A percentile compares a stretch with the other conserved stretches of the same genome.
Conservation (phyloP, 2,329 filamentous ascomycete genomes). For the Pseudogymnoascus sp. region DNA sequence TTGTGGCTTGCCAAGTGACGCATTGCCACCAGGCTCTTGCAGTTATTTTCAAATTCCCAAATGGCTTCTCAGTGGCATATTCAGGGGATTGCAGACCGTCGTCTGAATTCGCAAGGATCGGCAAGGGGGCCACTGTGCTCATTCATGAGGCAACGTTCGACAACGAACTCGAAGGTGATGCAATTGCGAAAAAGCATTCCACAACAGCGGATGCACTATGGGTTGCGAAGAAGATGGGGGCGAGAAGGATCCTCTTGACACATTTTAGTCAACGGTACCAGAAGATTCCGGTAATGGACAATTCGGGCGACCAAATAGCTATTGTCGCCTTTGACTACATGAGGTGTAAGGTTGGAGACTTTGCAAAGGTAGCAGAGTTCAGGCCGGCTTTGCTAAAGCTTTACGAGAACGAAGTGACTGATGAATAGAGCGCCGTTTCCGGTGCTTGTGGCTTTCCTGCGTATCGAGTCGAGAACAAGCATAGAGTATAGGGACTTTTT, state of each 20-base stretch:
- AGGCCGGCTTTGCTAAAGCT: constrained; percentile 50
- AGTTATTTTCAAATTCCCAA: constrained; percentile 66
- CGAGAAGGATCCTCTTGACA: constrained; percentile 72
- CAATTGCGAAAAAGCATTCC: constrained; percentile 78
- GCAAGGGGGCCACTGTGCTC: constrained; percentile 67
- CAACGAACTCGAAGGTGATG: constrained; percentile 71
- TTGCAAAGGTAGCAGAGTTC: constrained; percentile 56
- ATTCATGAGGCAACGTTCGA: constrained; percentile 97
- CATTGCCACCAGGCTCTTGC: constrained; percentile 78
- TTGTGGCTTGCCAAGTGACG: constrained; percentile 59
- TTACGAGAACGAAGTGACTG: constrained; percentile 34
- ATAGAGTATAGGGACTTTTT: not conserved
- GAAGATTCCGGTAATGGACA: constrained; percentile 32
- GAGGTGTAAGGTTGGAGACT: constrained; percentile 62
- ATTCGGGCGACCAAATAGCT: constrained; percentile 48
- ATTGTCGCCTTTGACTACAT: constrained; percentile 74
- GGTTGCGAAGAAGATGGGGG: constrained; percentile 70
- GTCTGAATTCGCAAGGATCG: constrained; percentile 58
- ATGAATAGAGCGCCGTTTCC: not conserved
- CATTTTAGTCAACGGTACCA: constrained; percentile 92
- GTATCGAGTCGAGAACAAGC: not conserved
- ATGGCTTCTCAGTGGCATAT: constrained; percentile 80
- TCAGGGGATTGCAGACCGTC: constrained; percentile 89
- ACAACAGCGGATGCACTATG: constrained; percentile 79
- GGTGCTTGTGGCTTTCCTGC: not conserved